Conservation (phyloP, 306 rosid genomes). For the Fagus sylvatica region DNA sequence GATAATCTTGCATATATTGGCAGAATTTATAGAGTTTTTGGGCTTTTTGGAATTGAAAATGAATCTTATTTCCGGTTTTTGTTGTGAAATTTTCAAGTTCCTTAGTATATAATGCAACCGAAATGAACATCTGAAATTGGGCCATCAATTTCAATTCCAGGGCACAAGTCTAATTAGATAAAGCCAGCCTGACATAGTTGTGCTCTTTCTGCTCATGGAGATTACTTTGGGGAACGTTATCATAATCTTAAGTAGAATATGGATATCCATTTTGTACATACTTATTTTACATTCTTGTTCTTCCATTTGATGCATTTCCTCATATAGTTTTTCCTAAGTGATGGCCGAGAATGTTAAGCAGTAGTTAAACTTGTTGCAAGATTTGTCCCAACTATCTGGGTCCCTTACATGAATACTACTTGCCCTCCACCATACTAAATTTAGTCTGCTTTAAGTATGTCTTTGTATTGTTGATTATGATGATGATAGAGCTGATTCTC, state of each 20-base stretch:
- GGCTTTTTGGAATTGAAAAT: background rate
- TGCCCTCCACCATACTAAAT: background rate
- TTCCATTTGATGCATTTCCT: background rate
- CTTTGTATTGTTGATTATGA: background rate
- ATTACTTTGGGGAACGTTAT: background rate
- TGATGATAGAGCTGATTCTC: conserved; percentile 12
- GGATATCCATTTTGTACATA: background rate
- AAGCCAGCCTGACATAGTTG: background rate
- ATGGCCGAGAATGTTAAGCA: background rate
- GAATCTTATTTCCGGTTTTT: background rate
- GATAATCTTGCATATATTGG: background rate
- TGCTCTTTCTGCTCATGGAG: background rate
- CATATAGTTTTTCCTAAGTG: background rate
- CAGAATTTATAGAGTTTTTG: background rate
- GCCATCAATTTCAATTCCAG: background rate
- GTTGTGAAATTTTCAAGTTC: background rate
- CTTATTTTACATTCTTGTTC: background rate
- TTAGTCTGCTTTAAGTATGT: background rate
- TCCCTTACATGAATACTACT: background rate
- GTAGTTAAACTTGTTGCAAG: background rate
- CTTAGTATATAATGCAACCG: background rate
- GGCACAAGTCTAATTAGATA: background rate
- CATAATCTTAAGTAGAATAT: background rate
- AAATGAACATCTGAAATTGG: background rate
- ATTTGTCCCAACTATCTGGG: too few relatives aligned